Evolutionary conservation across 1,284 basidiomycete genomes (phyloP).

Genomic region (Bondarzewia mesenterica): DNA sequence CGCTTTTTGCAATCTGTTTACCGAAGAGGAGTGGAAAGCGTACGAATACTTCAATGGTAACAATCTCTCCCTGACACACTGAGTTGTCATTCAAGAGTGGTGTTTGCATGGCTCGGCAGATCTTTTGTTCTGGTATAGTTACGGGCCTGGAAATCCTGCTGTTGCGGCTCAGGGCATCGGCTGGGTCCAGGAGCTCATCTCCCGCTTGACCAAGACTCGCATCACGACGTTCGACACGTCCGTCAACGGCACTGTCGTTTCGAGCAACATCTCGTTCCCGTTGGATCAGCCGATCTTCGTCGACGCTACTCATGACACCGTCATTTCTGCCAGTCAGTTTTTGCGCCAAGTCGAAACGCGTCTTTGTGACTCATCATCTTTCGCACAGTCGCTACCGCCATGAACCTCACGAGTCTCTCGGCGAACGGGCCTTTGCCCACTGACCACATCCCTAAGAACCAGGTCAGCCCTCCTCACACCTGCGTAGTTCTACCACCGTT

Average conservation of each 20-base stretch:
- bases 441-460: slow-evolving; percentile 47
- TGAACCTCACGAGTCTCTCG: slow-evolving; percentile 56
- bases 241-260: slow-evolving; percentile 49
- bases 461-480: slow-evolving; percentile 23
- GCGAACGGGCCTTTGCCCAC: slow-evolving; percentile 46
- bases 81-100: neutral
- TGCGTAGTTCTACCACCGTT: neutral
- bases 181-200: slow-evolving; percentile 49
- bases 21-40: slow-evolving; percentile 57
- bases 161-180: slow-evolving; percentile 54
- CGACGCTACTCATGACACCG: slow-evolving; percentile 44
- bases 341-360: neutral
- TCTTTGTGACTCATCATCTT: neutral
- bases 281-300: slow-evolving; percentile 52
- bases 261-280: slow-evolving; percentile 47
- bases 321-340: slow-evolving; percentile 30
- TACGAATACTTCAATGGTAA: slow-evolving; percentile 46
- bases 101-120: slow-evolving; percentile 11
- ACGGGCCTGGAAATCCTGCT: slow-evolving; percentile 46
- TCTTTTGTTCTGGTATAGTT: slow-evolving; percentile 43
- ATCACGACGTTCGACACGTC: slow-evolving; percentile 44
- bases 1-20: slow-evolving; percentile 47
- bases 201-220: slow-evolving; percentile 40
- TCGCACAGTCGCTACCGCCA: slow-evolving; percentile 39
- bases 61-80: neutral